Evolutionary conservation across 2,329 filamentous ascomycete species (phyloP).

Genomic region (Alternaria ethzedia): DNA sequence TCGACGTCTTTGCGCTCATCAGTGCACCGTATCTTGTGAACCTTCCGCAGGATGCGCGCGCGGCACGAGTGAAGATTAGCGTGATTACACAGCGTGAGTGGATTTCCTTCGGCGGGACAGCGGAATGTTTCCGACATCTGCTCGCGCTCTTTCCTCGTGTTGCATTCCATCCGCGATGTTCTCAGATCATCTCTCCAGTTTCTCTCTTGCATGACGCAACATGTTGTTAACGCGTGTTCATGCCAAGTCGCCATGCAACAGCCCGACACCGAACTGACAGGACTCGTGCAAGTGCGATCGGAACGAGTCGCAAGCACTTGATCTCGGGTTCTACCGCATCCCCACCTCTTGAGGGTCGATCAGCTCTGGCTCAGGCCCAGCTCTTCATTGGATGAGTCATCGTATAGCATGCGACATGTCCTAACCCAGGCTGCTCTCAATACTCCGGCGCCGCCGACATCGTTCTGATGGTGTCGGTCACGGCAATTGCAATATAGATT

Average conservation of each 20-base stretch:
- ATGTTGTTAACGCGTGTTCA: neutral
- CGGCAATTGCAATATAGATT: constrained; percentile 2
- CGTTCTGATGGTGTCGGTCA: neutral
- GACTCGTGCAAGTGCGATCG: neutral
- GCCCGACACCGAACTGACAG: neutral
- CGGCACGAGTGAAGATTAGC: neutral
- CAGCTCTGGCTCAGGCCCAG: neutral
- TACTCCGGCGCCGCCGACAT: constrained; percentile 17
- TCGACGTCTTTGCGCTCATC: neutral
- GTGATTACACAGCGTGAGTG: neutral
- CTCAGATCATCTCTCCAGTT: too few species aligned
- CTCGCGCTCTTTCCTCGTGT: neutral
- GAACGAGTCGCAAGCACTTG: neutral
- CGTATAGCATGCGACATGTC: neutral
- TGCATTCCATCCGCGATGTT: neutral
- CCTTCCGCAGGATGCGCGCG: neutral
- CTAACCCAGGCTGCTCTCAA: neutral
- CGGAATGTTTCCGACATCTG: neutral
- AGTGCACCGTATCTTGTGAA: neutral
- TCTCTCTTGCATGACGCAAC: neutral
- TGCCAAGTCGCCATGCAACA: constrained; percentile 1
- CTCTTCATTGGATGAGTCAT: neutral
- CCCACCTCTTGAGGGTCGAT: neutral
- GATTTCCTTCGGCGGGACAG: neutral
- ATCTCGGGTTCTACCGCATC: neutral